A percentile compares a stretch with the other conserved stretches of the same genome.
Evolutionary conservation across 2,329 filamentous ascomycete genomes (phyloP).

Genomic region (Ascochyta lentis): DNA sequence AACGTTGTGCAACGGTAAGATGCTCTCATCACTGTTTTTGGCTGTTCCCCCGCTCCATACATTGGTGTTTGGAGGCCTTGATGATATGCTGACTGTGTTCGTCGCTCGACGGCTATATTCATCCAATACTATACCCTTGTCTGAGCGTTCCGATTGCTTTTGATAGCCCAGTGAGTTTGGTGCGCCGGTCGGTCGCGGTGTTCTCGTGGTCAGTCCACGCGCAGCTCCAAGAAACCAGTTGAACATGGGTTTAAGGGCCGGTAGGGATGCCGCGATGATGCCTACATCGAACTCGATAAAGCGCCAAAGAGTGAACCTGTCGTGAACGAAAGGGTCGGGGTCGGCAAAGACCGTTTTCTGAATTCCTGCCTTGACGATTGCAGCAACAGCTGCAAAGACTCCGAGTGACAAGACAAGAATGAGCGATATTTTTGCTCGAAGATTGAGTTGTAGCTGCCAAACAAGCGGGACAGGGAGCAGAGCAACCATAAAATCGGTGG

Average conservation of each 20-base stretch:
- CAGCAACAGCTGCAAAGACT: constrained; percentile 52
- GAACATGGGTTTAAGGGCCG: constrained; percentile 47
- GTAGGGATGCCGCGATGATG: constrained; percentile 53
- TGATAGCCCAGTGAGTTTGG: constrained; percentile 11
- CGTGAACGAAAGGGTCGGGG: constrained; percentile 46
- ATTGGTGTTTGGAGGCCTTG: background rate
- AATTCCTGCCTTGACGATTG: constrained; percentile 52
- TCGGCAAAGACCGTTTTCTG: constrained; percentile 48
- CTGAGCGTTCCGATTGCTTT: constrained; percentile 5
- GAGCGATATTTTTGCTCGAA: constrained; percentile 51
- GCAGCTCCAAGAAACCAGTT: constrained; percentile 34
- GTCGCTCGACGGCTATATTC: background rate
- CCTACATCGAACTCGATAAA: constrained; percentile 55
- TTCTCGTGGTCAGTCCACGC: constrained; percentile 16
- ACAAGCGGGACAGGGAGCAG: constrained; percentile 53
- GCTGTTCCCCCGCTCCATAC: background rate
- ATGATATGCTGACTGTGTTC: constrained; percentile 1
- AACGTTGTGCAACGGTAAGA: constrained; percentile 2
- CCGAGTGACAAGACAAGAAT: constrained; percentile 48
- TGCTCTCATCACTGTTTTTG: constrained; percentile 5
- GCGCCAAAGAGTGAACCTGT: constrained; percentile 56
- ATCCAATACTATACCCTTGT: constrained; percentile 1
- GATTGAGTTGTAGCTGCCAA: constrained; percentile 53
- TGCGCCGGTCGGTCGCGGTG: background rate
- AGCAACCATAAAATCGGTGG: constrained; percentile 52